Percentiles rank a stretch among this genome's conserved stretches.
These are phyloP conservation scores for Fusarium cicatricum DNA, from an alignment of 2,329 filamentous ascomycete species.

Conservation along the genomic window DNA sequence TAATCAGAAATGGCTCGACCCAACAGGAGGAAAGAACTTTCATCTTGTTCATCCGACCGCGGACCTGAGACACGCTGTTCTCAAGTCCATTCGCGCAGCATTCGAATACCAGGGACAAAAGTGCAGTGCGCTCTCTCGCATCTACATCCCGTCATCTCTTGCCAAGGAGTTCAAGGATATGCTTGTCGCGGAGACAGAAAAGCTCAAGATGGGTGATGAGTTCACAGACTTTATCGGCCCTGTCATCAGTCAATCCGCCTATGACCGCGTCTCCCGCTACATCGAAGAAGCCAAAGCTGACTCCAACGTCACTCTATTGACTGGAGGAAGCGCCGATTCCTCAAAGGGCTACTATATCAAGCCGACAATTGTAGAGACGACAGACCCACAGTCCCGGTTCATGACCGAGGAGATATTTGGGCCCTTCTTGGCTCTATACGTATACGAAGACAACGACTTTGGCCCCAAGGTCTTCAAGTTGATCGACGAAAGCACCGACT, in stretches of 20 bases:
- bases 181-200: slow-evolving; percentile 47
- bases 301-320: background rate
- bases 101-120: slow-evolving; percentile 63
- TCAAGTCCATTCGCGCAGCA: slow-evolving; percentile 56
- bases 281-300: background rate
- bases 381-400: background rate
- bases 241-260: slow-evolving; percentile 56
- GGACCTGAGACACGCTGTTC: slow-evolving; percentile 55
- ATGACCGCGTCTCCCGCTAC: slow-evolving; percentile 38
- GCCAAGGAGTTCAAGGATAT: slow-evolving; percentile 1
- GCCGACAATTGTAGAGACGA: too few species aligned
- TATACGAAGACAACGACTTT: background rate
- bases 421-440: background rate
- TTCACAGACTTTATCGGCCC: slow-evolving; percentile 53
- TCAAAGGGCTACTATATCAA: background rate
- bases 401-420: background rate
- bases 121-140: slow-evolving; percentile 58
- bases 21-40: slow-evolving; percentile 63
- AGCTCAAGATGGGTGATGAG: slow-evolving; percentile 43
- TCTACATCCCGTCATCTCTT: slow-evolving; percentile 59
- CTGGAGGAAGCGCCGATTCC: background rate
- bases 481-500: background rate
- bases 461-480: background rate
- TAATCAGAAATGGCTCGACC: too few species aligned
- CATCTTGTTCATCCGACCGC: slow-evolving; percentile 45